Conservation (phyloP, 768 basidiomycete genomes). For the Podaxis rugospora region DNA sequence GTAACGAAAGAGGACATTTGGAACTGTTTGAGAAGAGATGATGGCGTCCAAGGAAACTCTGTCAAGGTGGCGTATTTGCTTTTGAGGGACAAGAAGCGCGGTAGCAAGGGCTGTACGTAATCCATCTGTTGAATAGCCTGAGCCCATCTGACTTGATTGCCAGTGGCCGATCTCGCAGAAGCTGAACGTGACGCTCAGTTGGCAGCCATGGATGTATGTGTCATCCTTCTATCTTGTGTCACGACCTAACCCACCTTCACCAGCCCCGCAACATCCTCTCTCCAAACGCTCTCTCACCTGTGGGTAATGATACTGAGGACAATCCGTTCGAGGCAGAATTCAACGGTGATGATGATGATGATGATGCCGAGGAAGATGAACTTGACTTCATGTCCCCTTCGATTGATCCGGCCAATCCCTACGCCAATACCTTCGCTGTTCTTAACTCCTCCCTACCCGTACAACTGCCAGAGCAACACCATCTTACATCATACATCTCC, state of each 20-base stretch:
- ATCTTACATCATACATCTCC: conserved; percentile 64
- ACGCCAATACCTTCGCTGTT: conserved; percentile 49
- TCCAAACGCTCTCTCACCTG: conserved; percentile 62
- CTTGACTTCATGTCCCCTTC: conserved; percentile 26
- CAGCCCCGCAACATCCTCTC: conserved; percentile 72
- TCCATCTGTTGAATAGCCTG: background rate
- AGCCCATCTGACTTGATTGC: background rate
- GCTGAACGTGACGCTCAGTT: conserved; percentile 81
- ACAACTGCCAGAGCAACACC: conserved; percentile 57
- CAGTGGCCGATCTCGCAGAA: conserved; percentile 77
- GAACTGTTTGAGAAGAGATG: conserved; percentile 78
- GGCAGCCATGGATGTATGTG: conserved; percentile 74
- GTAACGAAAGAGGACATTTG: conserved; percentile 84
- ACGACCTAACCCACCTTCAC: conserved; percentile 6
- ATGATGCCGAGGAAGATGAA: conserved; percentile 33
- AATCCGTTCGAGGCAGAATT: conserved; percentile 84
- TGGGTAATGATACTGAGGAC: conserved; percentile 56
- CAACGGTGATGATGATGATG: conserved; percentile 47
- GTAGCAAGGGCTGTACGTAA: conserved; percentile 78
- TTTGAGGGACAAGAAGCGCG: conserved; percentile 79
- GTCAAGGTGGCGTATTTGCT: conserved; percentile 97
- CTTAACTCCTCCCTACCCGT: conserved; percentile 82
- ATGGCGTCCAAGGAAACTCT: conserved; percentile 84
- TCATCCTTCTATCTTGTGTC: conserved; percentile 9
- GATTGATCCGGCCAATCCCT: conserved; percentile 11